Evolutionary conservation across 1,284 basidiomycete genomes (phyloP).

Genomic region (Sparassis latifolia): DNA sequence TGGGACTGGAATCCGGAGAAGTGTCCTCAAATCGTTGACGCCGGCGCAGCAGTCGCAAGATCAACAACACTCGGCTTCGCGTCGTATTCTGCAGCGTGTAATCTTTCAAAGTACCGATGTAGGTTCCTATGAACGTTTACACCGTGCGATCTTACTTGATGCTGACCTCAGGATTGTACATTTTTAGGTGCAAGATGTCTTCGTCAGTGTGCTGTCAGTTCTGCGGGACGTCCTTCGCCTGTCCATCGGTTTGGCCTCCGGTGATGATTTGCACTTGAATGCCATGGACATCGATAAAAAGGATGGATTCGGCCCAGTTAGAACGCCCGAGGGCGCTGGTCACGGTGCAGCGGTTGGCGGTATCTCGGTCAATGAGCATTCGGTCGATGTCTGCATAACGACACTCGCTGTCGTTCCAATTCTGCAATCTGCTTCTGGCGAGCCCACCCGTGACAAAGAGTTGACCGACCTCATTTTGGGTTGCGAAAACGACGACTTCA

Average conservation of each 20-base stretch:
- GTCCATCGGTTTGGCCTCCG: conserved; percentile 15
- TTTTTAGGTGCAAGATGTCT: conserved; percentile 49
- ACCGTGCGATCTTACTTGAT: not conserved
- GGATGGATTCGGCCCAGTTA: conserved; percentile 64
- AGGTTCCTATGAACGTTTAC: conserved; percentile 17
- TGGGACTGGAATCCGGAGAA: conserved; percentile 61
- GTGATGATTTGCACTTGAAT: not conserved
- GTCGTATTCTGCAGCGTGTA: conserved; percentile 35
- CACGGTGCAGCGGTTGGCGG: conserved; percentile 25
- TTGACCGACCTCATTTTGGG: conserved; percentile 54
- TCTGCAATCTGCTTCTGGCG: conserved; percentile 48
- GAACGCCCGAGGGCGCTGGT: conserved; percentile 30
- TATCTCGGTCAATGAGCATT: conserved; percentile 21
- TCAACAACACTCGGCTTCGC: conserved; percentile 8
- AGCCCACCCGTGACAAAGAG: conserved; percentile 57
- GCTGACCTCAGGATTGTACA: not conserved
- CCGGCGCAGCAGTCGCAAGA: conserved; percentile 6
- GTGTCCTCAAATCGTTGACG: conserved; percentile 37
- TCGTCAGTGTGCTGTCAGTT: conserved; percentile 30
- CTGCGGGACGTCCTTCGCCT: conserved; percentile 35
- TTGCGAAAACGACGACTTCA: conserved; percentile 46
- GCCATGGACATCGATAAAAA: conserved; percentile 31
- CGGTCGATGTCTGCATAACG: conserved; percentile 44
- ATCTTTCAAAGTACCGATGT: conserved; percentile 66
- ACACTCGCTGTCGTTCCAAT: conserved; percentile 54